Evolutionary conservation across 805 yeast genomes (phyloP), one percentile per base, ranked within the genome.

Genomic region (Yamadazyma tumulicola): DNA sequence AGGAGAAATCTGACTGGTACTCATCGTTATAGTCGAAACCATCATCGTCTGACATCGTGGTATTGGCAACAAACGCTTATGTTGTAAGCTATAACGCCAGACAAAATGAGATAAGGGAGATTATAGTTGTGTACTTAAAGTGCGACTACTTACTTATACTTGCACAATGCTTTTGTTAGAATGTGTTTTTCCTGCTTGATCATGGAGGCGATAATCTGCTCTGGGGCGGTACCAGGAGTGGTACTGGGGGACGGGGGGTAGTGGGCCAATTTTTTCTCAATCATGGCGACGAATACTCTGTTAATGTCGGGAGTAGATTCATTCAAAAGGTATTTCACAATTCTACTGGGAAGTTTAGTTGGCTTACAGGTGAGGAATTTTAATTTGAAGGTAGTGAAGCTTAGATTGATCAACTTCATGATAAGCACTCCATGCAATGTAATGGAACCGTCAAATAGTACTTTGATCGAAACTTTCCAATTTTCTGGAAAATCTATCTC

Each of bases 391-490:
- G 30, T 26, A 17, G 34, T 37, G 46, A 51, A 54, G 3, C 60
- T 56, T 46, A 64, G 41, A n/a, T 43, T 40, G 10, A 65, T 19
- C 12, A 61, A 40, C 19, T 47, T 47, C 11, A 58, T 33, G 3
- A 60, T 35, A 0, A 77, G 73, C 42, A 58, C 59, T 0, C 79
- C 63, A n/a, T 68, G 58, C 2, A 53, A 51, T 0, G 77, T 59
- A 8, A 73, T 68, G 14, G 54, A 55, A 1, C 81, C 85, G 29
- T 63, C 54, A 28, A 44, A 52, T 4, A 41, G 41, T 12, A 77
- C 44, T 28, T 57, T 55, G 16, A 72, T 52, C 24, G 72, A 67
- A 28, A 68, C 49, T 28, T 72, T 55, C 80, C 81, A 66, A 16
- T 64, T 48, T 3, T 55, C 57, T 2, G 50, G 47, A 24, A 42